Conservation (phyloP, 176 grass and related monocot species). For the Otatea glauca region DNA sequence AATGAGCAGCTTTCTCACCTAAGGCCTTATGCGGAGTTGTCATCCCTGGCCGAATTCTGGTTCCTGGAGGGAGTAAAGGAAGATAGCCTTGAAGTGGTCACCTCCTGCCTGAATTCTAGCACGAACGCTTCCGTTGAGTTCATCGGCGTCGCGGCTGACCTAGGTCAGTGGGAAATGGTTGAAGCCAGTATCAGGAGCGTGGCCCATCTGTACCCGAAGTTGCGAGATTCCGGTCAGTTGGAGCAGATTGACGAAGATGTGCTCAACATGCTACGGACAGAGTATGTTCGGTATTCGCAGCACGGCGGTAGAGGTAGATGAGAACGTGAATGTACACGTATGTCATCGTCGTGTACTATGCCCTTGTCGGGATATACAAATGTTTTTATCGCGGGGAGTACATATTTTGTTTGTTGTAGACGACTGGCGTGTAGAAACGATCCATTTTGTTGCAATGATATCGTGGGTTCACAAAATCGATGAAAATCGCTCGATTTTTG, state of each 20-base stretch:
- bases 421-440: no score
- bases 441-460: no score
- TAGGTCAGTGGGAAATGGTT: conserved; percentile 69
- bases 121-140: conserved; percentile 43
- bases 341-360: neutral
- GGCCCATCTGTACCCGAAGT: conserved; percentile 65
- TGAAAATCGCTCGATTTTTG: no score
- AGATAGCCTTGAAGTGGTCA: conserved; percentile 43
- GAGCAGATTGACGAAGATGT: conserved; percentile 68
- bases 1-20: conserved; percentile 55
- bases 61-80: conserved; percentile 70
- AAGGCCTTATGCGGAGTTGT: conserved; percentile 59
- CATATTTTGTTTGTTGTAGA: no score
- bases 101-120: conserved; percentile 50
- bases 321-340: neutral
- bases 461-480: no score
- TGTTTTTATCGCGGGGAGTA: no score
- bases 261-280: conserved; percentile 64
- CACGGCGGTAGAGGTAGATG: neutral
- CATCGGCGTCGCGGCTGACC: conserved; percentile 43
- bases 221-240: conserved; percentile 60
- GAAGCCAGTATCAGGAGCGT: conserved; percentile 49
- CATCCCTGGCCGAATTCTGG: conserved; percentile 82
- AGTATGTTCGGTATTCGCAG: conserved; percentile 57
- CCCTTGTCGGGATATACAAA: neutral